Base-by-base conservation (phyloP, 2,329 filamentous ascomycete genomes). In the Stachybotrys chlorohalonatus region DNA sequence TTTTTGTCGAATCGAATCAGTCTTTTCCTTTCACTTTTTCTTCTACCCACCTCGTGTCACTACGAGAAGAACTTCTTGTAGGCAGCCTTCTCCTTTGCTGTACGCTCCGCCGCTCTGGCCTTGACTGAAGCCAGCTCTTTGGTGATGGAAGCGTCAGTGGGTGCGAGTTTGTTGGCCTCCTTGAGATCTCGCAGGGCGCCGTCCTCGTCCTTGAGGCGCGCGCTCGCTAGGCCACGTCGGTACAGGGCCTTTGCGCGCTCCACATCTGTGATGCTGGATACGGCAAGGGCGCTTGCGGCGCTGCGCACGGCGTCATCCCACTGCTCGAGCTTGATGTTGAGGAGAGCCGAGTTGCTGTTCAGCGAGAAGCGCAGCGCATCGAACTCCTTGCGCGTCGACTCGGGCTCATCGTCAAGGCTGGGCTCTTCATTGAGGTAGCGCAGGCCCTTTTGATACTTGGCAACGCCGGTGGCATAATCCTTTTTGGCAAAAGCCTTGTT, bases 381-480 rank as follows among this genome's bases (percentile, higher is more conserved):
- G 57, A 96, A 79, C 59, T 86, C 79, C 30, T 75, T 70, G 63
- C 84, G 85, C 46, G 87, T 81, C 45, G 87, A 85, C 49, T 81
- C 76, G 5, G 87, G 79, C 62, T 93, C 90, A 49, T 83, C 79
- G 47, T 94, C 88, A 11, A 83, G 72, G 51, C 89, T 84, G 1
- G 88, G 87, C 66, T 92, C 89, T 70, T 95, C 89, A 70, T 93
- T 89, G 57, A 96, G 77, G 71, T 96, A 96, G 63, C 91, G 85
- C 57, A 96, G 74, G 16, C 85, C 92, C 77, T 99, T 99, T 70
- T 95, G 85, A 75, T 99, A 99, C 76, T 99, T 99, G 57, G 87
- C 85, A 31, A 97, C 77, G 2, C 85, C 93, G 36, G 89, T 73
- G 45, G 77, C 70, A 46, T 87, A 66, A 63, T 96, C 82, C 47